Base-by-base conservation (phyloP, 176 grass and related monocot genomes). In the Oryza brachyantha region DNA sequence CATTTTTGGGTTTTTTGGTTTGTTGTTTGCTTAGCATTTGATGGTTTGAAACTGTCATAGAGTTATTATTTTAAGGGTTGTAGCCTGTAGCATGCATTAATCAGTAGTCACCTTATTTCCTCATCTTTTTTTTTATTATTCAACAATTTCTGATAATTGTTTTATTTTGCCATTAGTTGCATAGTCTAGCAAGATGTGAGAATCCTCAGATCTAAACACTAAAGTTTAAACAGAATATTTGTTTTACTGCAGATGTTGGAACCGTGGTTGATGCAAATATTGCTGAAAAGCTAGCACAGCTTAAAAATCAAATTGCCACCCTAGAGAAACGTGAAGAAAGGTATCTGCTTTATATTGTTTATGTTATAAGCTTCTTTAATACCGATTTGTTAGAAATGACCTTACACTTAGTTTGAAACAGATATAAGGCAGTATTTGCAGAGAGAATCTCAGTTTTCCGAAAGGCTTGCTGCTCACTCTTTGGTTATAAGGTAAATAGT, bases 311-410 rank as follows among this genome's bases (percentile, higher is more conserved):
- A 90, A 90, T 98, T 87, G 92, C 92, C 11, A 86, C 80, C 75
- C 92, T 98, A 87, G 95, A 98, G 75, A 98, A 98, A 79, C 89
- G 95, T 29, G 95, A 98, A 94, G 95, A 94, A 85, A 98, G 95
- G 95, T 94, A 61, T 65, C 42, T n/a, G 21, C 3, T 59, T 35
- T 62, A 48, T 74, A 68, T 40, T n/a, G 64, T 82, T 2, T 71
- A 46, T 61, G 34, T 72, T 58, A 54, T 3, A 70, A 62, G 29
- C 14, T 62, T 78, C 27, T 79, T 61, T 69, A 8, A 32, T 80
- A 57, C 5, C 43, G 29, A 31, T 91, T 74, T 73, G 22, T 77
- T 86, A 36, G 77, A 38, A 64, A 76, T 74, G 50, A 81, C 4
- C 9, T 86, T 79, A 64, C 55, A 68, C 61, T 74, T 78, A 13